These are phyloP conservation scores for Skeletonema tropicum DNA, from an alignment of 108 stramenopile species.

Conservation along the genomic window DNA sequence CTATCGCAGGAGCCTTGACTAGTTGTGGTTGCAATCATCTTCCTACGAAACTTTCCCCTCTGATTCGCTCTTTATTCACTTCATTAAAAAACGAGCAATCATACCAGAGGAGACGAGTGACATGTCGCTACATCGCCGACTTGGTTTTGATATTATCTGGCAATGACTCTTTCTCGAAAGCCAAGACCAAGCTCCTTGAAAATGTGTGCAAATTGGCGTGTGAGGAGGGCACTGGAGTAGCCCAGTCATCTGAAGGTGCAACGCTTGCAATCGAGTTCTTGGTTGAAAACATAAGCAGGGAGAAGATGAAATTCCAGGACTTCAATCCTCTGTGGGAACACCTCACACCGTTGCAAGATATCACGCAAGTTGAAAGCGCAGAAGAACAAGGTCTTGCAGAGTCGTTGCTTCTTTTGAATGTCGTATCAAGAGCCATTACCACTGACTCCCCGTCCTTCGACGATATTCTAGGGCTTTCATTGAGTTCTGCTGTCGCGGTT, in stretches of 20 bases:
- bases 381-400: conserved; percentile 17
- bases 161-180: conserved; percentile 21
- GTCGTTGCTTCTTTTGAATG: conserved; percentile 32
- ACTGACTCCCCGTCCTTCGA: conserved; percentile 4
- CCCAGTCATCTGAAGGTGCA: conserved; percentile 18
- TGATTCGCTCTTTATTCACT: conserved; percentile 76
- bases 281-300: not conserved
- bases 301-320: conserved; percentile 29
- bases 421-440: conserved; percentile 34
- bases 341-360: conserved; percentile 10
- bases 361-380: not conserved
- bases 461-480: conserved; percentile 18
- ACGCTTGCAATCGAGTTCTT: conserved; percentile 37
- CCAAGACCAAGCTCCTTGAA: conserved; percentile 44
- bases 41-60: conserved; percentile 68
- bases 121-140: conserved; percentile 42
- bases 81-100: conserved; percentile 72
- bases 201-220: conserved; percentile 62
- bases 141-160: conserved; percentile 34
- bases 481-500: conserved; percentile 20
- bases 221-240: not conserved
- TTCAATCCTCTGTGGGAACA: conserved; percentile 36
- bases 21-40: conserved; percentile 39
- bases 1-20: conserved; percentile 54
- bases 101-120: conserved; percentile 16